phyloP scores from a whole-genome alignment of 306 rosid genomes.

The Lablab purpureus region DNA sequence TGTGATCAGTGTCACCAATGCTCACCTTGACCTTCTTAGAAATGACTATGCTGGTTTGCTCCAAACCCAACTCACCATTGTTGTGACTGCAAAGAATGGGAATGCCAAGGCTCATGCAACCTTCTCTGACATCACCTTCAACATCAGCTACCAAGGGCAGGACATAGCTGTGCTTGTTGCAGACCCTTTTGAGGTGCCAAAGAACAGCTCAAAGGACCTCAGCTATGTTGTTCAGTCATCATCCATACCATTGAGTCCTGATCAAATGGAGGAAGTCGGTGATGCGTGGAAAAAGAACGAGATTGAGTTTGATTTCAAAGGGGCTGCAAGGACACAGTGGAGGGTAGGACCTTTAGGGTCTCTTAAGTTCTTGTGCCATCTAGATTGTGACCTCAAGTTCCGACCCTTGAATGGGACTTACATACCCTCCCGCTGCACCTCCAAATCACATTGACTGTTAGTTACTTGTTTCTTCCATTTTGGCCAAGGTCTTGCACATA shows the following conservation, averaged over 20 bases:
- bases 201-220: constrained; percentile 56
- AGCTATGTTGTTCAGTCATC: constrained; percentile 60
- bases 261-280: constrained; percentile 60
- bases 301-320: constrained; percentile 66
- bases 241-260: constrained; percentile 61
- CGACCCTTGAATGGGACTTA: constrained; percentile 67
- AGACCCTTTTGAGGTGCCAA: constrained; percentile 59
- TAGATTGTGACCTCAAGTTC: constrained; percentile 71
- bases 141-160: constrained; percentile 58
- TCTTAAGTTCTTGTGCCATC: constrained; percentile 57
- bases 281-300: constrained; percentile 55
- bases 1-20: constrained; percentile 56
- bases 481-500: background rate
- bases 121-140: constrained; percentile 62
- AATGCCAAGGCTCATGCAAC: constrained; percentile 78
- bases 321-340: constrained; percentile 70
- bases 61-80: constrained; percentile 59
- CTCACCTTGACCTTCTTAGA: constrained; percentile 58
- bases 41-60: constrained; percentile 63
- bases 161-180: constrained; percentile 67
- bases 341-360: constrained; percentile 71
- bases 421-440: constrained; percentile 59
- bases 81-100: constrained; percentile 71
- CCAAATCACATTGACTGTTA: constrained; percentile 64
- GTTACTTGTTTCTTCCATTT: constrained; percentile 2